These are phyloP conservation scores for Gloeostereum incarnatum DNA, from an alignment of 768 basidiomycete genomes.

Conservation along the genomic window DNA sequence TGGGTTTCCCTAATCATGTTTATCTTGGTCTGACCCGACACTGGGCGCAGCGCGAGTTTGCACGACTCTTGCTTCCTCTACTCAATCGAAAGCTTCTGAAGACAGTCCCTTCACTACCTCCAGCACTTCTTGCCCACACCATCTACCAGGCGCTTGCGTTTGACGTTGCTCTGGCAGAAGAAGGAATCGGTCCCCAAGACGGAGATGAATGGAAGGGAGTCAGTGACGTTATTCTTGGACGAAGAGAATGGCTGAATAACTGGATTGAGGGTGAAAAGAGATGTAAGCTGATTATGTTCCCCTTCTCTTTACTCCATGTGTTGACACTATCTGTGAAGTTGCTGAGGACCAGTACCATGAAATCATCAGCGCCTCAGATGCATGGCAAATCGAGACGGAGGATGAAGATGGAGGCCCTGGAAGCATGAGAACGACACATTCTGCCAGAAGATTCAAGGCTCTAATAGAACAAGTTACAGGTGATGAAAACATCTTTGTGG, in stretches of 20 bases:
- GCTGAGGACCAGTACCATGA: constrained; percentile 80
- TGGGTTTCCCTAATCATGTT: constrained; percentile 21
- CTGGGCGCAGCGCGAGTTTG: constrained; percentile 67
- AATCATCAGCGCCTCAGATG: constrained; percentile 71
- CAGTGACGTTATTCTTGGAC: constrained; percentile 73
- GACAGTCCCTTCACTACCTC: constrained; percentile 67
- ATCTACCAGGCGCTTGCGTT: constrained; percentile 89
- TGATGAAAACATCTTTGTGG: constrained; percentile 18
- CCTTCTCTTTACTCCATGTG: constrained; percentile 5
- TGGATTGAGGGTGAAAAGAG: constrained; percentile 88
- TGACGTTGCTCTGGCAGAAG: constrained; percentile 67
- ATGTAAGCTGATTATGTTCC: constrained; percentile 56
- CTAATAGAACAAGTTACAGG: constrained; percentile 91
- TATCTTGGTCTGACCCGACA: constrained; percentile 2
- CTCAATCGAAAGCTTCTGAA: constrained; percentile 67
- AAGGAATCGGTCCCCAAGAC: constrained; percentile 51
- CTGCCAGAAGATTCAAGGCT: constrained; percentile 74
- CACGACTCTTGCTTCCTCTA: constrained; percentile 65
- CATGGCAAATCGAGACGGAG: constrained; percentile 79
- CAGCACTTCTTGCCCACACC: constrained; percentile 88
- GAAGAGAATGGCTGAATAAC: constrained; percentile 80
- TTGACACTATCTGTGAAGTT: constrained; percentile 38
- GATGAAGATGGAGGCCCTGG: constrained; percentile 37
- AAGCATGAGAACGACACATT: constrained; percentile 66
- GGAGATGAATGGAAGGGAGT: constrained; percentile 60